Evolutionary conservation across 176 grass and related monocot genomes (phyloP).

Genomic region (Zoysia japonica): DNA sequence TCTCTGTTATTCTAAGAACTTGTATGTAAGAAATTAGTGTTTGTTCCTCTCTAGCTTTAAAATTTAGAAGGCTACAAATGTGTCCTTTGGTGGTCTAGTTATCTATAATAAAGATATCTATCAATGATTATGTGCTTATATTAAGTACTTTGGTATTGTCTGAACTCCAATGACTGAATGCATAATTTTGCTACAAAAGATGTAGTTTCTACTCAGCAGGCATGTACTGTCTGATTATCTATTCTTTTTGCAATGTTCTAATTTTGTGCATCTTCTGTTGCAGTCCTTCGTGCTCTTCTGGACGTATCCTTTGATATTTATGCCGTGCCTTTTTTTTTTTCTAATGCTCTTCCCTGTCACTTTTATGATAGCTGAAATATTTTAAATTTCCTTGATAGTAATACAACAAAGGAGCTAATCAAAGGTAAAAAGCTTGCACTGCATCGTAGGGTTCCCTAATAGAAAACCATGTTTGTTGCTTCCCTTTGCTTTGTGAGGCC

Average conservation of each 20-base stretch:
- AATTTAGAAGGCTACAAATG: background rate
- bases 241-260: conserved; percentile 4
- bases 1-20: background rate
- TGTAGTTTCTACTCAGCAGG: conserved; percentile 2
- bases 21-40: background rate
- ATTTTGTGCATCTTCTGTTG: conserved; percentile 42
- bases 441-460: background rate
- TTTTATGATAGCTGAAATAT: background rate
- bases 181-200: background rate
- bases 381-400: background rate
- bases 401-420: background rate
- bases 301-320: conserved; percentile 84
- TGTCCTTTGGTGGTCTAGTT: background rate
- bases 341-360: conserved; percentile 17
- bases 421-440: background rate
- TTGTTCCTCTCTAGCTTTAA: background rate
- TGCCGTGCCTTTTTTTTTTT: conserved; percentile 12
- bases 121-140: background rate
- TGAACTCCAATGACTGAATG: background rate
- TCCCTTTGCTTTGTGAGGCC: background rate
- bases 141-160: background rate
- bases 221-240: background rate
- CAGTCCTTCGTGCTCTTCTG: conserved; percentile 96
- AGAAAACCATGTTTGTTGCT: background rate
- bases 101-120: background rate